Evolutionary conservation across 768 basidiomycete genomes (phyloP).

Genomic region (Lactifluus pinguis): DNA sequence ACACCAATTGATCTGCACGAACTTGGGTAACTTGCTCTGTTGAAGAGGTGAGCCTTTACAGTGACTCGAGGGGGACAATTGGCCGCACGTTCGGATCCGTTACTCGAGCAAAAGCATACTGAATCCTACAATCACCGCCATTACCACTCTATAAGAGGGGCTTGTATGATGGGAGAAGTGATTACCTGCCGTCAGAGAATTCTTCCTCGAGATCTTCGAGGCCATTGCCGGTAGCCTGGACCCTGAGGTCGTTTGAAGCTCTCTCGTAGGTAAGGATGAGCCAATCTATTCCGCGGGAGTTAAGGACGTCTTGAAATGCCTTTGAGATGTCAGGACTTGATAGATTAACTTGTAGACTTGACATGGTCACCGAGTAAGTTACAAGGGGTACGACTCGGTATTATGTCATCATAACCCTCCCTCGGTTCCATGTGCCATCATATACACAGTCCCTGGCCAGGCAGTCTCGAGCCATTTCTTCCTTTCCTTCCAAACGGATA

Average conservation of each 20-base stretch:
- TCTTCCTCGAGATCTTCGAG: constrained; percentile 89
- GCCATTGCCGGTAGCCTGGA: constrained; percentile 76
- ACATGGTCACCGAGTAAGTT: constrained; percentile 37
- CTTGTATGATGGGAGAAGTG: not conserved
- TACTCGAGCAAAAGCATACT: constrained; percentile 86
- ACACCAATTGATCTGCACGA: constrained; percentile 95
- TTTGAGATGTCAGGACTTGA: constrained; percentile 60
- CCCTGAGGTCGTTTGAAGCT: constrained; percentile 78
- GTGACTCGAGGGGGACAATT: not conserved
- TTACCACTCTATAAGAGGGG: constrained; percentile 4
- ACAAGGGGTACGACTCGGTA: too few species aligned
- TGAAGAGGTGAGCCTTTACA: not conserved
- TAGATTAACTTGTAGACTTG: constrained; percentile 63
- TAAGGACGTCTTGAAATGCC: constrained; percentile 70
- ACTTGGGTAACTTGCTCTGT: constrained; percentile 78
- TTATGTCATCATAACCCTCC: not conserved
- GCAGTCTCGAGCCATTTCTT: too few species aligned
- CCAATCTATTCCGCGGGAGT: constrained; percentile 64
- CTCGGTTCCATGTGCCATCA: not conserved
- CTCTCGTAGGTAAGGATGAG: constrained; percentile 72
- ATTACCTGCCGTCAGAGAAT: constrained; percentile 87
- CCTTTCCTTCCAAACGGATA: not conserved
- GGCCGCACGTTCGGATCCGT: constrained; percentile 69
- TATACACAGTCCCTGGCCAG: not conserved
- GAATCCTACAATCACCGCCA: constrained; percentile 48